phyloP scores from a whole-genome alignment of 2,329 filamentous ascomycete genomes.

The Gaeumannomyces sp. region DNA sequence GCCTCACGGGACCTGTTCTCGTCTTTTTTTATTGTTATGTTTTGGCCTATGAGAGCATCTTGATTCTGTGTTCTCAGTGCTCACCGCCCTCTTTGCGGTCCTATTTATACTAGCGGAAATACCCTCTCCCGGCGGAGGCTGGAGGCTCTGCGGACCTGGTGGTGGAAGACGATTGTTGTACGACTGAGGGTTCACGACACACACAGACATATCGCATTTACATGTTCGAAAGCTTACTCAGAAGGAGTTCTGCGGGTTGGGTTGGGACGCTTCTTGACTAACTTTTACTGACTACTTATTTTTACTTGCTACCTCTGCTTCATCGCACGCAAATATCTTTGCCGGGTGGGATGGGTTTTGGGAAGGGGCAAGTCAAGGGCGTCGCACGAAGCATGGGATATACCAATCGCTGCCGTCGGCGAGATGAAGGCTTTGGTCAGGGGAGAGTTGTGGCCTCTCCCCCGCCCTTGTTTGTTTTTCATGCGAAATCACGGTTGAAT shows the following conservation, averaged over 20 bases:
- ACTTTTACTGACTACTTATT: slow-evolving; percentile 4
- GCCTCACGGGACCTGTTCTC: neutral
- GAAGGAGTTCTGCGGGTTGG: slow-evolving; percentile 8
- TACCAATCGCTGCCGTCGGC: neutral
- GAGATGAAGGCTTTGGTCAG: neutral
- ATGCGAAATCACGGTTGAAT: neutral
- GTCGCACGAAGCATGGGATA: neutral
- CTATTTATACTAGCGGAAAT: neutral
- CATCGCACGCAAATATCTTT: neutral
- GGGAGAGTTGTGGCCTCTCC: neutral
- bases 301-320: neutral
- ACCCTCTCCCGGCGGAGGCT: neutral
- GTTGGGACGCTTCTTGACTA: slow-evolving; percentile 7
- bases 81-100: neutral
- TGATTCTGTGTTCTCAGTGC: neutral
- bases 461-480: neutral
- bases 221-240: slow-evolving; percentile 8
- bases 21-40: neutral
- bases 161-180: slow-evolving; percentile 8
- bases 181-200: slow-evolving; percentile 8
- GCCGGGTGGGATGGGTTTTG: neutral
- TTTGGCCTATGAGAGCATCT: neutral
- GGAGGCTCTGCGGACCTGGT: neutral
- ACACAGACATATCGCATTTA: slow-evolving; percentile 10
- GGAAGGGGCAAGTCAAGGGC: neutral